These are phyloP conservation scores for Caryopteris hybrid DNA, from an alignment of 305 asterid genomes.

Conservation along the genomic window DNA sequence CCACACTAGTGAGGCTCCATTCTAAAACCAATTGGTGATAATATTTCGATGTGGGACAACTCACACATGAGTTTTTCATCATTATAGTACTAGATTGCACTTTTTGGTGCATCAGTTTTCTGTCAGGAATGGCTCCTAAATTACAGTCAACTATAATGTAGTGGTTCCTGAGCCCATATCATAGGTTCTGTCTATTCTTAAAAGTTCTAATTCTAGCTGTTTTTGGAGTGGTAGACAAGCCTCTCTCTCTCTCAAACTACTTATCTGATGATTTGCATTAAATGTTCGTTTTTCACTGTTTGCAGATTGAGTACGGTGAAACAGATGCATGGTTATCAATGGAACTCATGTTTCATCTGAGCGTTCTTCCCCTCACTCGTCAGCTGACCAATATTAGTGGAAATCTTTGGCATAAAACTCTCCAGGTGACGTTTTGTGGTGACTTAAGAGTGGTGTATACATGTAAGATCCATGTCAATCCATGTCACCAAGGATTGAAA, in stretches of 20 bases:
- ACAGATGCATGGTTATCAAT: conserved; percentile 98
- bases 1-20: no score
- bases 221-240: not conserved
- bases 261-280: conserved; percentile 16
- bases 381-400: conserved; percentile 95
- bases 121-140: not conserved
- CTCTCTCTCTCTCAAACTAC: conserved; percentile 3
- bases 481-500: conserved; percentile 9
- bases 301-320: conserved; percentile 90
- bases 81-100: not conserved
- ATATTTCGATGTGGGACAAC: no score
- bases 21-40: no score
- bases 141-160: not conserved
- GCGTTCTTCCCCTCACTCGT: conserved; percentile 95
- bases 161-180: not conserved
- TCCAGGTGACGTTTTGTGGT: conserved; percentile 56
- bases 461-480: not conserved
- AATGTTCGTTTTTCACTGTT: conserved; percentile 21
- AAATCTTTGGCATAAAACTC: conserved; percentile 97
- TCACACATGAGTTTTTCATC: no score
- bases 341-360: conserved; percentile 98
- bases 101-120: not conserved
- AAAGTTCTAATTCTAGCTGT: not conserved
- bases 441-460: conserved; percentile 10
- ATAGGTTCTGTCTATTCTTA: not conserved